phyloP scores from a whole-genome alignment of 148 eudicot species.

The Diospyros kaki region DNA sequence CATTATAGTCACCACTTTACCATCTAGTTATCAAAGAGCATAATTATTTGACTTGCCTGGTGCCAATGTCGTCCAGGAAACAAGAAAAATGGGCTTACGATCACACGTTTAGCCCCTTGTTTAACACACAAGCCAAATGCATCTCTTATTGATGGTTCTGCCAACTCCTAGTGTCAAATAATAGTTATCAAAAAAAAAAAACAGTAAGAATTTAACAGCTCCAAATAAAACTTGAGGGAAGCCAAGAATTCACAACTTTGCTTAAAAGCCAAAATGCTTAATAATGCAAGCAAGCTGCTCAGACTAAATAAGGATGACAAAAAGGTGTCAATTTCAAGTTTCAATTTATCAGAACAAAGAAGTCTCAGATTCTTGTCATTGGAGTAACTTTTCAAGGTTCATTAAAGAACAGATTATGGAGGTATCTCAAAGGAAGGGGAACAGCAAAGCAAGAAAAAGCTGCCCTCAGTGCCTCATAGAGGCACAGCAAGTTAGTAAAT shows the following conservation, averaged over 20 bases:
- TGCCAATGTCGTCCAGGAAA: slow-evolving; percentile 94
- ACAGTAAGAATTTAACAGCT: background rate
- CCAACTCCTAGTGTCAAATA: slow-evolving; percentile 57
- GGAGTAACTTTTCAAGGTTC: too few relatives aligned
- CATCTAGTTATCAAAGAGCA: background rate
- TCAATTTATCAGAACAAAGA: too few relatives aligned
- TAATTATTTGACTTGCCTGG: slow-evolving; percentile 40
- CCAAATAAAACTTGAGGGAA: background rate
- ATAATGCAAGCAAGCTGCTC: background rate
- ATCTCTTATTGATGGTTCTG: slow-evolving; percentile 86
- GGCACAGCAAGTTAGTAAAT: background rate
- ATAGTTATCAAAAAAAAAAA: background rate
- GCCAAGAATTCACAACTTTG: background rate
- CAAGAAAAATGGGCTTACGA: slow-evolving; percentile 92
- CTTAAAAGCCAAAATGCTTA: background rate
- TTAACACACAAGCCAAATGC: slow-evolving; percentile 77
- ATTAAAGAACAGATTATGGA: background rate
- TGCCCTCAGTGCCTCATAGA: background rate
- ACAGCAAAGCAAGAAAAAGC: background rate
- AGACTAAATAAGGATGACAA: background rate
- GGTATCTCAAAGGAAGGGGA: background rate
- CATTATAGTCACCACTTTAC: background rate
- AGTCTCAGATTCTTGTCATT: too few relatives aligned
- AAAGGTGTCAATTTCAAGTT: background rate
- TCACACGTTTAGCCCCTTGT: slow-evolving; percentile 79